Evolutionary conservation across 2,329 filamentous ascomycete species (phyloP).

Genomic region (Fulvia fulva): DNA sequence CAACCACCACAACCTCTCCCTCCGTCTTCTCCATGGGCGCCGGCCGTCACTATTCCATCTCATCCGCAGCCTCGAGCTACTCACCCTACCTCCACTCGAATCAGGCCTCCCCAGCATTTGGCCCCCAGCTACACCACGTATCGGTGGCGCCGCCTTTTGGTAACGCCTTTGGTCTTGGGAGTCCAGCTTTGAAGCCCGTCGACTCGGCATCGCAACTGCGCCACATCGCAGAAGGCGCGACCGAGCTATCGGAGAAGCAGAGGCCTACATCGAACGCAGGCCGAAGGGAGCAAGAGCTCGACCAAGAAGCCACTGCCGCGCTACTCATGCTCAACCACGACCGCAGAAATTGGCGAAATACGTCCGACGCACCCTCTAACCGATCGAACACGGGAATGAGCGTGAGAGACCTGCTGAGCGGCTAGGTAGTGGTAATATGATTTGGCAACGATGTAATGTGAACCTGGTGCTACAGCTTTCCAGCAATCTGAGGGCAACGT

Average conservation of each 20-base stretch:
- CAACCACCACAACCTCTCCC: slow-evolving; percentile 38
- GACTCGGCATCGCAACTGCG: slow-evolving; percentile 39
- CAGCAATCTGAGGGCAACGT: background rate
- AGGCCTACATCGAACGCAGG: slow-evolving; percentile 13
- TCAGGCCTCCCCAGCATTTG: slow-evolving; percentile 57
- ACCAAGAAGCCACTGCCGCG: slow-evolving; percentile 78
- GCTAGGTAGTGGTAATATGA: slow-evolving; percentile 11
- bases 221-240: slow-evolving; percentile 28
- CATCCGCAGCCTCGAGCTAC: slow-evolving; percentile 37
- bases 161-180: slow-evolving; percentile 28
- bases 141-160: slow-evolving; percentile 18
- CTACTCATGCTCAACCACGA: slow-evolving; percentile 84
- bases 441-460: background rate
- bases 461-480: background rate
- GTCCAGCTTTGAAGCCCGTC: slow-evolving; percentile 52
- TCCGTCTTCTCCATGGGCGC: slow-evolving; percentile 27
- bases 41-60: slow-evolving; percentile 36
- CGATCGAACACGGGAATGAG: slow-evolving; percentile 37
- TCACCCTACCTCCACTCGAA: slow-evolving; percentile 42
- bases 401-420: slow-evolving; percentile 44
- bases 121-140: slow-evolving; percentile 39
- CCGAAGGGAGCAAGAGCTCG: slow-evolving; percentile 36
- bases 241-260: slow-evolving; percentile 26
- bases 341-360: slow-evolving; percentile 50
- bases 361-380: slow-evolving; percentile 13